Conservation (phyloP, 2,329 filamentous ascomycete species). For the Pseudogymnoascus sp. region DNA sequence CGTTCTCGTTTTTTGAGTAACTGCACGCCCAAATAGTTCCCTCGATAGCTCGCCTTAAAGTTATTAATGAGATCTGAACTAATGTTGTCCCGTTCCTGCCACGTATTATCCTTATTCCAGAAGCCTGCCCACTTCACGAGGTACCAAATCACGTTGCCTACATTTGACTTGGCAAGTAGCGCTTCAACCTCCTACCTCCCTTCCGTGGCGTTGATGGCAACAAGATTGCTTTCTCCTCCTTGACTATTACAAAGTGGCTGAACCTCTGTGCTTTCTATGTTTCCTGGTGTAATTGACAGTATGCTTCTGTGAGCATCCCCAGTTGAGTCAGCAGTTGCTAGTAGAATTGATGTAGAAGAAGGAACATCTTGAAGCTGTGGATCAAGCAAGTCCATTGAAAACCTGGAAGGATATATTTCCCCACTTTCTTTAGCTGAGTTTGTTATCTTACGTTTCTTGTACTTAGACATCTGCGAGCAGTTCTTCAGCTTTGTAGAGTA, state of each 20-base stretch:
- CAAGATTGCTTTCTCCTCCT: not conserved
- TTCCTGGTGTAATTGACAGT: not conserved
- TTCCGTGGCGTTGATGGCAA: too few relatives aligned
- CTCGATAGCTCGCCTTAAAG: constrained; percentile 17
- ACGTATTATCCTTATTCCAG: constrained; percentile 18
- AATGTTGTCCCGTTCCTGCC: constrained; percentile 16
- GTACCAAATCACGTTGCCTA: constrained; percentile 18
- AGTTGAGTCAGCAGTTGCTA: constrained; percentile 9
- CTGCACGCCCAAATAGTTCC: constrained; percentile 13
- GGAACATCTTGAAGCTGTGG: constrained; percentile 15
- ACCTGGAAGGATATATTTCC: not conserved
- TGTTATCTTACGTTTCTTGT: constrained; percentile 12
- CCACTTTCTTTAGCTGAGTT: not conserved
- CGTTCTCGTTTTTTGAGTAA: constrained; percentile 13
- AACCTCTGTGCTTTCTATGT: not conserved
- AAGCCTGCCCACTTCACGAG: constrained; percentile 23
- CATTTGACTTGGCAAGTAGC: constrained; percentile 20
- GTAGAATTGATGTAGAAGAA: constrained; percentile 13
- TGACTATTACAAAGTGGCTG: not conserved
- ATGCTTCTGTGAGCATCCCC: not conserved
- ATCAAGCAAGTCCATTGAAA: constrained; percentile 18
- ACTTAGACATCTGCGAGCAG: constrained; percentile 15
- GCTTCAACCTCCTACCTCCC: constrained; percentile 17
- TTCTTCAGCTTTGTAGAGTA: constrained; percentile 20
- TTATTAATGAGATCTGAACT: constrained; percentile 12